A percentile compares a stretch with the other conserved stretches of the same genome.
Evolutionary conservation across 352 stramenopile species (phyloP).

Genomic region (Saprolegnia parasitica): DNA sequence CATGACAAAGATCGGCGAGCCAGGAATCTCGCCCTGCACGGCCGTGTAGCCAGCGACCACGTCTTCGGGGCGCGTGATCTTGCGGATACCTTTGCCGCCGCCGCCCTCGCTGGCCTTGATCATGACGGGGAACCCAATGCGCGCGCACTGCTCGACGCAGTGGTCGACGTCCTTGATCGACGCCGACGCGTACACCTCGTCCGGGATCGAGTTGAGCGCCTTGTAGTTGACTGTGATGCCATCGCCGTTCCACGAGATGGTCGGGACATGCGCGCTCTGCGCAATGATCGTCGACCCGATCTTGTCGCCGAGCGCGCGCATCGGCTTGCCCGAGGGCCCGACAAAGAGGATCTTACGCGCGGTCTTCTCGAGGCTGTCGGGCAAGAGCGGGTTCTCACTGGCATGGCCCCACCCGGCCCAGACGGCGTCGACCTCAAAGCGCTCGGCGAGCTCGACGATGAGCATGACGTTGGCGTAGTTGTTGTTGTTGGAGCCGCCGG

Average conservation of each 20-base stretch:
- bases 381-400: conserved; percentile 97
- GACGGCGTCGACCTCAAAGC: conserved; percentile 95
- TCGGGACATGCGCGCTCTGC: conserved; percentile 97
- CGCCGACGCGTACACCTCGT: conserved; percentile 91
- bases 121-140: conserved; percentile 99
- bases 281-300: conserved; percentile 99
- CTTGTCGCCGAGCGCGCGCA: conserved; percentile 99
- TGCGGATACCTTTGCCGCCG: conserved; percentile 99
- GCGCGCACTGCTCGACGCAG: conserved; percentile 89
- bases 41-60: conserved; percentile 94
- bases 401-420: conserved; percentile 99
- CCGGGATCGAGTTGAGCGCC: conserved; percentile 79
- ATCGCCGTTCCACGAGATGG: conserved; percentile 99
- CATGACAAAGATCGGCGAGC: conserved; percentile 99
- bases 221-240: conserved; percentile 93
- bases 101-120: conserved; percentile 99
- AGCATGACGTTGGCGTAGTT: conserved; percentile 99
- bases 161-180: conserved; percentile 90
- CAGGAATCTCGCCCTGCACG: conserved; percentile 97
- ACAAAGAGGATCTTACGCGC: conserved; percentile 97
- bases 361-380: conserved; percentile 89
- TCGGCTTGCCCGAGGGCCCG: conserved; percentile 95
- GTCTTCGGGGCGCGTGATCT: conserved; percentile 87
- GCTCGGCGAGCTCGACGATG: conserved; percentile 97
- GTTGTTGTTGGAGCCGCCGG: conserved; percentile 99